Conservation (phyloP, 2,329 filamentous ascomycete species). For the Hirsutella minnesotensis region DNA sequence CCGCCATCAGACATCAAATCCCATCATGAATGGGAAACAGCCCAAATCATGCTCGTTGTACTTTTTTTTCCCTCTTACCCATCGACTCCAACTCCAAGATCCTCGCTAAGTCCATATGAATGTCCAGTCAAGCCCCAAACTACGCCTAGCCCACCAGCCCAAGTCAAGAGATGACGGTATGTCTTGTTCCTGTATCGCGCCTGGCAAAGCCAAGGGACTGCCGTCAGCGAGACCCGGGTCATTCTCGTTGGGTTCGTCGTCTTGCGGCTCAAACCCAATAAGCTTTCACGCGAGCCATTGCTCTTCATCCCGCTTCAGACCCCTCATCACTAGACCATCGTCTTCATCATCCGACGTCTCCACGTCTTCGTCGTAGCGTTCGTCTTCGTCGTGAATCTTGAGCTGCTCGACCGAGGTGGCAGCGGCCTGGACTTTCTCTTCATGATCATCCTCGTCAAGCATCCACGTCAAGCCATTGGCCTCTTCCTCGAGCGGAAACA, state of each 20-base stretch:
- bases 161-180: too few species aligned
- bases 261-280: too few species aligned
- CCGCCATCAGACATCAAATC: not conserved
- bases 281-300: slow-evolving; percentile 42
- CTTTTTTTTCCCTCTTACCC: not conserved
- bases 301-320: slow-evolving; percentile 44
- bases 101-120: slow-evolving; percentile 2
- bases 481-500: slow-evolving; percentile 88
- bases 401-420: slow-evolving; percentile 25
- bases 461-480: slow-evolving; percentile 94
- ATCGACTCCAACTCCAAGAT: not conserved
- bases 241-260: too few species aligned
- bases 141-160: not conserved
- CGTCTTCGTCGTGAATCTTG: slow-evolving; percentile 28
- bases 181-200: too few species aligned
- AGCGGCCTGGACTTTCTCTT: slow-evolving; percentile 22
- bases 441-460: slow-evolving; percentile 42
- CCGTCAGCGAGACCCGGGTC: too few species aligned
- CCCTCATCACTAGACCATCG: slow-evolving; percentile 46
- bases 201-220: too few species aligned
- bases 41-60: too few species aligned
- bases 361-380: slow-evolving; percentile 8
- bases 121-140: not conserved
- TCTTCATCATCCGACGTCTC: slow-evolving; percentile 35
- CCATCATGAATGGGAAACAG: too few species aligned